Conservation (phyloP, 768 basidiomycete genomes). For the Collybia sordida region DNA sequence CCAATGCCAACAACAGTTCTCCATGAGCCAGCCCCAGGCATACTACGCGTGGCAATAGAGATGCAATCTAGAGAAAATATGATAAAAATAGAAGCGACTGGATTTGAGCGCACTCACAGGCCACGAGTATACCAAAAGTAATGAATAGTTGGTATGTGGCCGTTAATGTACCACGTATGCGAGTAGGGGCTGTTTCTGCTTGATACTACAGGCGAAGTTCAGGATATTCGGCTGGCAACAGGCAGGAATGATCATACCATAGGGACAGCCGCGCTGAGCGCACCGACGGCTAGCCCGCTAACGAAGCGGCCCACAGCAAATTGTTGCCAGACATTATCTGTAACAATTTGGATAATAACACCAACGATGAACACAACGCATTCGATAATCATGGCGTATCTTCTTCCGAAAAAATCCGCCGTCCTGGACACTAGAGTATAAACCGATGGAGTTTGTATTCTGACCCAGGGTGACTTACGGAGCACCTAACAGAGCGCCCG, state of each 20-base stretch:
- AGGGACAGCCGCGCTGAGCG: conserved; percentile 65
- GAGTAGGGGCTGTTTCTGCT: conserved; percentile 70
- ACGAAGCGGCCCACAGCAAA: conserved; percentile 65
- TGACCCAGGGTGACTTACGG: conserved; percentile 37
- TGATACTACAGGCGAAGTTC: conserved; percentile 44
- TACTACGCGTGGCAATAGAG: conserved; percentile 60
- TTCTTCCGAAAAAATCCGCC: conserved; percentile 65
- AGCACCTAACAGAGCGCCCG: conserved; percentile 62
- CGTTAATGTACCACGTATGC: conserved; percentile 69
- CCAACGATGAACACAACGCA: conserved; percentile 59
- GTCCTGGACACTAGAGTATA: conserved; percentile 29
- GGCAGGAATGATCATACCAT: conserved; percentile 35
- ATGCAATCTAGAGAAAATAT: conserved; percentile 48
- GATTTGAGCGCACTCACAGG: conserved; percentile 39
- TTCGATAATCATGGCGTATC: conserved; percentile 64
- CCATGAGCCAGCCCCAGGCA: conserved; percentile 54
- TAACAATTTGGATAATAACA: conserved; percentile 56
- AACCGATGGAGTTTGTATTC: neutral
- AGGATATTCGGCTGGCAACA: conserved; percentile 1
- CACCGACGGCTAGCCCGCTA: conserved; percentile 68
- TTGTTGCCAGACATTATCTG: conserved; percentile 60
- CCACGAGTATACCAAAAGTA: conserved; percentile 68
- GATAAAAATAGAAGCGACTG: neutral
- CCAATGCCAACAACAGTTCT: conserved; percentile 61
- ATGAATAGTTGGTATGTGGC: conserved; percentile 66